These are phyloP conservation scores for Annona cherimola DNA, from an alignment of 164 flowering plant species.

Conservation along the genomic window DNA sequence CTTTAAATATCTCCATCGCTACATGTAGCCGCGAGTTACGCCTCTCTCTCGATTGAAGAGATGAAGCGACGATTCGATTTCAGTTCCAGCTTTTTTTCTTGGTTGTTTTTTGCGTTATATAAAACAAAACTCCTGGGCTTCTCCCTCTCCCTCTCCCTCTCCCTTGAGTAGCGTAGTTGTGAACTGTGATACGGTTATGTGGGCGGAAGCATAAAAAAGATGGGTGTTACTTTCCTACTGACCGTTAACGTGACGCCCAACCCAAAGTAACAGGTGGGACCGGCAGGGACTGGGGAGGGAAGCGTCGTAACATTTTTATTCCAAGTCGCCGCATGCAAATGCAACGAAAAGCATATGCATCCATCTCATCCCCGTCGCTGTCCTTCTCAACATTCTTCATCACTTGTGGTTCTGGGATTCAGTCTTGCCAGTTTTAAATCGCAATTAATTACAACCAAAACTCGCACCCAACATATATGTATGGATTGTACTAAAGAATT, in stretches of 20 bases:
- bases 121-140: neutral
- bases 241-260: slow-evolving; percentile 8
- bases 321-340: neutral
- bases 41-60: neutral
- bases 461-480: too few relatives aligned
- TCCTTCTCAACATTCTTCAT: neutral
- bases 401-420: neutral
- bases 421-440: neutral
- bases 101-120: neutral
- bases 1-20: neutral
- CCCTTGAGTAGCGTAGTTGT: neutral
- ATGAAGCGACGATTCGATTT: neutral
- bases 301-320: too few relatives aligned
- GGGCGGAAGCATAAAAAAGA: too few relatives aligned
- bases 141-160: neutral
- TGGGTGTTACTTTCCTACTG: neutral
- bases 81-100: slow-evolving; percentile 3
- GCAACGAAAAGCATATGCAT: neutral
- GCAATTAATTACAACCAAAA: too few relatives aligned
- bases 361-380: neutral
- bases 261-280: neutral
- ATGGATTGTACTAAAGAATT: too few relatives aligned
- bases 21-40: neutral
- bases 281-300: neutral
- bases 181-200: too few relatives aligned